Conservation (phyloP, 2,329 filamentous ascomycete species). For the Stemphylium vesicarium region DNA sequence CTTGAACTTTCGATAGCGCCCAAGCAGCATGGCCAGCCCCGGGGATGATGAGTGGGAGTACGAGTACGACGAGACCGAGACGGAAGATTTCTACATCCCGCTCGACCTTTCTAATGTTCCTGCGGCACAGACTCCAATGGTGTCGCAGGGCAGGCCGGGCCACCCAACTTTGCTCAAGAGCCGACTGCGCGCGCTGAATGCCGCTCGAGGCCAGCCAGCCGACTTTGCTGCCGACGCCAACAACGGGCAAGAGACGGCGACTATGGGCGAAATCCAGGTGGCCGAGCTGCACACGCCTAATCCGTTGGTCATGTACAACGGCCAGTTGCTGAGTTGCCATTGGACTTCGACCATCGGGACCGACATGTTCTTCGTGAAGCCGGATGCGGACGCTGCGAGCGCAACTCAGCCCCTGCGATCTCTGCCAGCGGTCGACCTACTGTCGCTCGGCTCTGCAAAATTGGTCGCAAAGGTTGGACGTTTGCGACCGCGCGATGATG, state of each 20-base stretch:
- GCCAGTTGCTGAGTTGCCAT: conserved; percentile 76
- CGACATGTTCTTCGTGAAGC: conserved; percentile 71
- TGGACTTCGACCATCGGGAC: conserved; percentile 88
- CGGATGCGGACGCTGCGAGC: conserved; percentile 32
- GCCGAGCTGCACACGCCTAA: conserved; percentile 79
- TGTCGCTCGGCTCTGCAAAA: conserved; percentile 73
- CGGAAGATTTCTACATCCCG: conserved; percentile 66
- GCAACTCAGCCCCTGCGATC: conserved; percentile 54
- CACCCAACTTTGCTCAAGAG: conserved; percentile 38
- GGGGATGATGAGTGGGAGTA: conserved; percentile 65
- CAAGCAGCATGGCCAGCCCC: conserved; percentile 25
- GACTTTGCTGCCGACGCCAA: conserved; percentile 11
- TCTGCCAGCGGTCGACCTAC: conserved; percentile 68
- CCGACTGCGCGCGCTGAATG: conserved; percentile 38
- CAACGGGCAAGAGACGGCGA: conserved; percentile 18
- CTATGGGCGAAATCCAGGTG: conserved; percentile 69
- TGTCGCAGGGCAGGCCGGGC: conserved; percentile 24
- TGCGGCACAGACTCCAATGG: conserved; percentile 22
- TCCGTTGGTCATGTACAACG: conserved; percentile 80
- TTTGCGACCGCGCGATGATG: conserved; percentile 51
- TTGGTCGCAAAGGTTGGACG: conserved; percentile 71
- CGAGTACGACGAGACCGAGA: conserved; percentile 62
- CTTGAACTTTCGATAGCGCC: not conserved
- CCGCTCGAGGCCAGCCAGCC: conserved; percentile 24
- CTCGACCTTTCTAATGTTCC: conserved; percentile 61